Evolutionary conservation across 192 early-diverging fungal species (phyloP).

Genomic region (Dissophora ornata): DNA sequence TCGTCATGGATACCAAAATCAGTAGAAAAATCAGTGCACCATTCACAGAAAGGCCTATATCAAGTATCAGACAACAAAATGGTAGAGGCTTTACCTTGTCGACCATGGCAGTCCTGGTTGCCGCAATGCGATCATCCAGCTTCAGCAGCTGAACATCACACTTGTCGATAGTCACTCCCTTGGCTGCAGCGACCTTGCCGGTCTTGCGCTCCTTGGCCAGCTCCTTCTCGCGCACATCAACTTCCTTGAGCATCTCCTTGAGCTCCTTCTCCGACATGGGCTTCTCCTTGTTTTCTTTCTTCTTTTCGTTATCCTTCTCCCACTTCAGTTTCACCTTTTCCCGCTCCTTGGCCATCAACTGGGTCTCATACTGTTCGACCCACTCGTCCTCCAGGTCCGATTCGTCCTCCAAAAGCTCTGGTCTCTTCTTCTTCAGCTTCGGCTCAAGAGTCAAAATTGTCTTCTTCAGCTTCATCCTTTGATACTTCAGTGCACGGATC

Average conservation of each 20-base stretch:
- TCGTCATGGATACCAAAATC: neutral
- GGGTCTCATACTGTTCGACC: conserved; percentile 72
- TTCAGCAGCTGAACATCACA: conserved; percentile 77
- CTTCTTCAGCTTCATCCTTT: conserved; percentile 77
- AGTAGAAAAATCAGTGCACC: too few relatives aligned
- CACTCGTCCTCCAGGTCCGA: conserved; percentile 82
- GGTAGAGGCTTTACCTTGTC: conserved; percentile 75
- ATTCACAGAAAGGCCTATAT: too few relatives aligned
- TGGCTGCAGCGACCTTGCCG: conserved; percentile 58
- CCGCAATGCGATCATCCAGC: conserved; percentile 76
- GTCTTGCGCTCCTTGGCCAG: conserved; percentile 61
- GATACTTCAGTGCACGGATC: conserved; percentile 88
- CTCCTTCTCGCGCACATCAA: conserved; percentile 60
- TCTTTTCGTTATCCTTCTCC: conserved; percentile 90
- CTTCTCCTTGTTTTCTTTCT: conserved; percentile 71
- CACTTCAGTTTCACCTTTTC: conserved; percentile 69
- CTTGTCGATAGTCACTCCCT: conserved; percentile 73
- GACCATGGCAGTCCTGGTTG: conserved; percentile 76
- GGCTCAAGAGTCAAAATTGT: conserved; percentile 81
- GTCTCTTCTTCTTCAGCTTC: conserved; percentile 78
- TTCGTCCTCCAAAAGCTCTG: conserved; percentile 74
- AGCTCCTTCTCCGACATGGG: conserved; percentile 62
- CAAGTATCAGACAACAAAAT: neutral
- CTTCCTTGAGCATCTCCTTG: conserved; percentile 61
- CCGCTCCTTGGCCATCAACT: conserved; percentile 76